Percentiles rank a stretch among this genome's conserved stretches.
phyloP scores from a whole-genome alignment of 176 grass and related monocot species.

The Oryza longistaminata region DNA sequence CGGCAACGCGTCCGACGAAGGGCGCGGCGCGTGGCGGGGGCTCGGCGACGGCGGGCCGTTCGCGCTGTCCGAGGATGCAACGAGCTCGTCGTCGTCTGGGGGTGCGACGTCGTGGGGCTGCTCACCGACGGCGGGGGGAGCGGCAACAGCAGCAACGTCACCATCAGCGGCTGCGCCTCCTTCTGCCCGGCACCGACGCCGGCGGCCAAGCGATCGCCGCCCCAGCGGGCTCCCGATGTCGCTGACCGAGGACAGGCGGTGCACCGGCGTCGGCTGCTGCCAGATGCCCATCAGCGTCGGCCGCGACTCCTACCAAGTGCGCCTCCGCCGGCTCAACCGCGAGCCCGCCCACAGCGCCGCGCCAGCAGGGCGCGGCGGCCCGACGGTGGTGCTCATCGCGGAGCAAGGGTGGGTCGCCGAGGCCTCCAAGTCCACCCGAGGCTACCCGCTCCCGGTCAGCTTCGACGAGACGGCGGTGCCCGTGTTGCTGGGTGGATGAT shows the following conservation, averaged over 20 bases:
- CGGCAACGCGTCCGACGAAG: background rate
- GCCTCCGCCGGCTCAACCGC: background rate
- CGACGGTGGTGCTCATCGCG: background rate
- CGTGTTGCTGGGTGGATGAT: background rate
- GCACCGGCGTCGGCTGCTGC: constrained; percentile 19
- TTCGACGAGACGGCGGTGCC: background rate
- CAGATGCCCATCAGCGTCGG: constrained; percentile 11
- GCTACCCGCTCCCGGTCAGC: background rate
- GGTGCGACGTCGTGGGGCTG: constrained; percentile 4
- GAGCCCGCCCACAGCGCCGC: background rate
- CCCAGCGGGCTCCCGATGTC: background rate
- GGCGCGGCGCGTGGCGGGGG: background rate
- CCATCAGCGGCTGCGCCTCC: constrained; percentile 28
- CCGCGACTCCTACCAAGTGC: background rate
- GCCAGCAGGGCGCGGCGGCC: background rate
- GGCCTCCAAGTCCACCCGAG: background rate
- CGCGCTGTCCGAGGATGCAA: constrained; percentile 2
- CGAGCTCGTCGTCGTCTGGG: constrained; percentile 6
- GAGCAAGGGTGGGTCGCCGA: background rate
- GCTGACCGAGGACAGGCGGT: background rate
- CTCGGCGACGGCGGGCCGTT: background rate
- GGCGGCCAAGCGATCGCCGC: background rate
- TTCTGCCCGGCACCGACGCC: background rate
- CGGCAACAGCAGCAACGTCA: background rate
- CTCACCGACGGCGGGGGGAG: background rate